Evolutionary conservation across 805 yeast species (phyloP).

Genomic region (Wickerhamiella vanderwaltii): DNA sequence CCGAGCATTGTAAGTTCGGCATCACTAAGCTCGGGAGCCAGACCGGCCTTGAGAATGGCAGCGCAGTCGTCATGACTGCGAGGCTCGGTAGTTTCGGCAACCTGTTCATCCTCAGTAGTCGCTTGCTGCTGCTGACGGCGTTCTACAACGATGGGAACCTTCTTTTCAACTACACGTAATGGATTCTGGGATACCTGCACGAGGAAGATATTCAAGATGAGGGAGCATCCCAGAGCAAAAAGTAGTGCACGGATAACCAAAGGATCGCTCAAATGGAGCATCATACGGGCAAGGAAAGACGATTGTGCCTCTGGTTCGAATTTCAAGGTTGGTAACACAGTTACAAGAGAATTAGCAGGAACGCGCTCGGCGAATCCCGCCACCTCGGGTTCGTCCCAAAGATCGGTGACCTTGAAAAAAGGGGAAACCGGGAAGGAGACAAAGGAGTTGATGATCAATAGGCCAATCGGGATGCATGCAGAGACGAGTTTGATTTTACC

Average conservation of each 20-base stretch:
- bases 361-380: constrained; percentile 12
- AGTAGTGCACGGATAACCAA: constrained; percentile 36
- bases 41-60: constrained; percentile 55
- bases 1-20: constrained; percentile 66
- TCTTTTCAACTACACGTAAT: constrained; percentile 26
- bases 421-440: constrained; percentile 26
- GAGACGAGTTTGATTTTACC: constrained; percentile 20
- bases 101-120: constrained; percentile 26
- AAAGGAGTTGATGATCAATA: constrained; percentile 27
- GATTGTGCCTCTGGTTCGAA: constrained; percentile 22
- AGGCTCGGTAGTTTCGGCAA: constrained; percentile 20
- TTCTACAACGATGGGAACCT: constrained; percentile 24
- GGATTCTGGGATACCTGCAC: constrained; percentile 31
- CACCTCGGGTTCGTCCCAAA: constrained; percentile 16
- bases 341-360: constrained; percentile 23
- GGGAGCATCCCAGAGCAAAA: constrained; percentile 58
- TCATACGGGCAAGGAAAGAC: constrained; percentile 15
- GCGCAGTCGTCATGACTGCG: constrained; percentile 47
- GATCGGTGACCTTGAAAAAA: constrained; percentile 18
- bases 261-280: constrained; percentile 13
- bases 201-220: constrained; percentile 71
- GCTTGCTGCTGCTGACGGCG: constrained; percentile 25
- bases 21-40: constrained; percentile 50
- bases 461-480: constrained; percentile 24
- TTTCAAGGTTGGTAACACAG: constrained; percentile 30